Percentiles rank a stretch among this genome's conserved stretches.
Evolutionary conservation across 139 green algal species (phyloP).

Genomic region (Closterium sp.): DNA sequence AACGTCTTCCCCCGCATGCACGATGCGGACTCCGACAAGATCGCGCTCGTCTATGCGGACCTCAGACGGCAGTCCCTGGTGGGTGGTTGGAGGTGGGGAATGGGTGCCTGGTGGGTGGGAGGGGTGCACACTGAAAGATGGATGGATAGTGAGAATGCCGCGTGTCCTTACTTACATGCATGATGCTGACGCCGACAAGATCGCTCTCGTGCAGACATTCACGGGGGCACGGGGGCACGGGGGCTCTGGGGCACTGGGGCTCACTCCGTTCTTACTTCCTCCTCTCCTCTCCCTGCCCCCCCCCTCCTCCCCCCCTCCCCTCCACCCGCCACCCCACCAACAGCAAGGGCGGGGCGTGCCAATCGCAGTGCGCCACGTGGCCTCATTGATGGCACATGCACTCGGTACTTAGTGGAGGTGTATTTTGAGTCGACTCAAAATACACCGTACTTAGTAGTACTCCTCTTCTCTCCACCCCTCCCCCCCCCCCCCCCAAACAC

Average conservation of each 20-base stretch:
- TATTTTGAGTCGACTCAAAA: no score
- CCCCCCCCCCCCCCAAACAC: background rate
- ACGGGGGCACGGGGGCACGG: no score
- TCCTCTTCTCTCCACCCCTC: background rate
- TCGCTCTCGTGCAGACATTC: constrained; percentile 82
- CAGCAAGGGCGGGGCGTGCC: constrained; percentile 79
- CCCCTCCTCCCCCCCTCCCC: background rate
- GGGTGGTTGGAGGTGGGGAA: background rate
- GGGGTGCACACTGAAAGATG: background rate
- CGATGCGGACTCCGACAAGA: constrained; percentile 70
- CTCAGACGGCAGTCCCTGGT: constrained; percentile 69
- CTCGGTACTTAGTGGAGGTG: no score
- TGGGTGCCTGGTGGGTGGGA: background rate
- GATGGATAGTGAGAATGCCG: background rate
- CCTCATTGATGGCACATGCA: constrained; percentile 97
- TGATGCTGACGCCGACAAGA: constrained; percentile 70
- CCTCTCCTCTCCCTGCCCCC: background rate
- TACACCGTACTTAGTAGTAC: no score
- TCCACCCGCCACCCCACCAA: background rate
- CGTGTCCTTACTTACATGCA: constrained; percentile 69
- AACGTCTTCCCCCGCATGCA: constrained; percentile 71
- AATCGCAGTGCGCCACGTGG: constrained; percentile 94
- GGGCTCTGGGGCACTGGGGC: no score
- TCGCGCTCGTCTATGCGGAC: constrained; percentile 77
- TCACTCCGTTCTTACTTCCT: no score